A percentile compares a stretch with the other conserved stretches of the same genome.
Evolutionary conservation across 768 basidiomycete species (phyloP).

Genomic region (Terana coerulea): DNA sequence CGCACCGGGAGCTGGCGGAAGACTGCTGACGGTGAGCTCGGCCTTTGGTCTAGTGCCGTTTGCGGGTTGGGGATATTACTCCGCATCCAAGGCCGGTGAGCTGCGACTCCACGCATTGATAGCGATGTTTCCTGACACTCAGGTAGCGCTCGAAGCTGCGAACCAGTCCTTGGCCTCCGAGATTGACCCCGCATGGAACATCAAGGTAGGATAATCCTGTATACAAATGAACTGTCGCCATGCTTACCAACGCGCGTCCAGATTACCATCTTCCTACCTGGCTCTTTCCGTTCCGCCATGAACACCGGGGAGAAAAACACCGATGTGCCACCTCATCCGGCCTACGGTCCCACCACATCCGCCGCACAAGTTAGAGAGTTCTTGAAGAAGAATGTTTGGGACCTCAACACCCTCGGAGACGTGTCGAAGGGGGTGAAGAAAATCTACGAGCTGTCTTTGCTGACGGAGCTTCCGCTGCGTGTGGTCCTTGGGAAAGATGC

Average conservation of each 20-base stretch:
- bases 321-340: background rate
- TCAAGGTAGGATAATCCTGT: constrained; percentile 30
- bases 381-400: too few relatives aligned
- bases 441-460: constrained; percentile 14
- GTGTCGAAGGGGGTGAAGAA: constrained; percentile 14
- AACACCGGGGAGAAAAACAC: background rate
- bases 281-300: constrained; percentile 14
- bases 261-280: constrained; percentile 19
- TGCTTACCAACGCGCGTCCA: background rate
- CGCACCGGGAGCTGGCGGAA: constrained; percentile 27
- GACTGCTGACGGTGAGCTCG: constrained; percentile 7
- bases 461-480: constrained; percentile 16
- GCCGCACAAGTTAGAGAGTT: background rate
- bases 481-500: constrained; percentile 17
- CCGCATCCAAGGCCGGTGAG: constrained; percentile 13
- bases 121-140: background rate
- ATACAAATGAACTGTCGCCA: background rate
- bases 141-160: constrained; percentile 32
- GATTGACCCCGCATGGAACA: constrained; percentile 44
- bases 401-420: constrained; percentile 12
- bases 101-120: background rate
- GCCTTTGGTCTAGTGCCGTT: background rate
- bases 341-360: background rate
- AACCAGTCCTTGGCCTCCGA: constrained; percentile 37
- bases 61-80: constrained; percentile 6